Base-by-base conservation (phyloP, 2,329 filamentous ascomycete species). In the Exophiala oligosperma region DNA sequence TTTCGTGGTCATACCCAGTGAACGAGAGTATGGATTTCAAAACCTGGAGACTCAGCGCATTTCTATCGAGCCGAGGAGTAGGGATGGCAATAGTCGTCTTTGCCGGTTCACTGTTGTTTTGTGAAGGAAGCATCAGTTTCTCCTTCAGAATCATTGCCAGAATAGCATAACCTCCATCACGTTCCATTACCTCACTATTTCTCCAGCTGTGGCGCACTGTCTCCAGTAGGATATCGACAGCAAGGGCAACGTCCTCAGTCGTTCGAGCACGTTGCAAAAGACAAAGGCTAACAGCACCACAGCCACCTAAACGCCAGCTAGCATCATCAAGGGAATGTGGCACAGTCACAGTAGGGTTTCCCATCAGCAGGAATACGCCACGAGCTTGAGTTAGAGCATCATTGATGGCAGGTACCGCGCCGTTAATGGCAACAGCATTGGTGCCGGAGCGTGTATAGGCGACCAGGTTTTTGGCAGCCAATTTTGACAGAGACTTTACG, bases 141-240 rank as follows among this genome's bases (percentile, higher is more conserved):
- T 90, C 89, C 54, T 91, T 87, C 24, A 99, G 76, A 17, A 97
- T 81, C 73, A 92, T 86, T 41, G 89, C 89, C 51, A 99, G 77
- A 37, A 97, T 90, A 26, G 90, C 89, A 70, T 97, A 99, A 0
- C 93, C 95, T 66, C 95, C 94, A 59, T 96, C 92, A 67, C 90
- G 87, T 73, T 99, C 94, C 89, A 99, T 97, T 26, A 94, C 92
- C 72, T 99, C 95, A 66, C 94, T 97, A 65, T 97, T 97, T 63
- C 94, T 85, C 94, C 95, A 99, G 70, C 90, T 97, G 63, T 90
- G 88, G 64, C 90, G 88, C 50, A 97, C 89, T 60, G 90, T 91
- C 64, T 90, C 85, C 62, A 97, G 92, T 26, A 96, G 79, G 67
- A 95, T 89, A 68, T 95, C 86, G 2, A 95, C 86, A 1, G 92